Evolutionary conservation across 2,329 filamentous ascomycete species (phyloP).

Genomic region (Helotiales sp.): DNA sequence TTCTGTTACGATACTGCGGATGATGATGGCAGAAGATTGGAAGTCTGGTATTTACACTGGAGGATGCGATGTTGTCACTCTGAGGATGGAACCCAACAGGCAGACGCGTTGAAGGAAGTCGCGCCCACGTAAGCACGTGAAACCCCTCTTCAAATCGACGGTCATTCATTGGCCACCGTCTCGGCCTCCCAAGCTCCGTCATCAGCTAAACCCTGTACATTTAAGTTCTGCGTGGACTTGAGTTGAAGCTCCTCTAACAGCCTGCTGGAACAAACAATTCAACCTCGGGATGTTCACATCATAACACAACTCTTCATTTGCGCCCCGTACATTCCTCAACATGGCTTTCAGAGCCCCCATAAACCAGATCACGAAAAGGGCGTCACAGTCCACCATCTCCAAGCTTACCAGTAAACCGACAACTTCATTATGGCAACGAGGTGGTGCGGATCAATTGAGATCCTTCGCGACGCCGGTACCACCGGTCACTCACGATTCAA

Average conservation of each 20-base stretch:
- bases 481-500: constrained; percentile 79
- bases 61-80: background rate
- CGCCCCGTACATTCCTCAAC: constrained; percentile 21
- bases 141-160: constrained; percentile 12
- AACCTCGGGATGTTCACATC: constrained; percentile 27
- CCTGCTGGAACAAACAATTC: constrained; percentile 13
- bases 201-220: constrained; percentile 17
- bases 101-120: constrained; percentile 26
- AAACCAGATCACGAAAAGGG: constrained; percentile 40
- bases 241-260: background rate
- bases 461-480: constrained; percentile 67
- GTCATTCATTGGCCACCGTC: background rate
- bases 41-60: no score
- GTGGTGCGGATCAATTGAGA: constrained; percentile 45
- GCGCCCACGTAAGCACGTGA: constrained; percentile 19
- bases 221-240: constrained; percentile 3
- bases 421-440: constrained; percentile 46
- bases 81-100: constrained; percentile 12
- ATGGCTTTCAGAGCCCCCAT: constrained; percentile 50
- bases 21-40: background rate
- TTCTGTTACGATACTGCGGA: background rate
- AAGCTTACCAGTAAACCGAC: constrained; percentile 41
- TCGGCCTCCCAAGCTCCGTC: background rate
- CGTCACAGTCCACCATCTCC: constrained; percentile 35
- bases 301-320: constrained; percentile 16